These are phyloP conservation scores for Debaryomyces prosopidis DNA, from an alignment of 805 yeast species.

Conservation along the genomic window DNA sequence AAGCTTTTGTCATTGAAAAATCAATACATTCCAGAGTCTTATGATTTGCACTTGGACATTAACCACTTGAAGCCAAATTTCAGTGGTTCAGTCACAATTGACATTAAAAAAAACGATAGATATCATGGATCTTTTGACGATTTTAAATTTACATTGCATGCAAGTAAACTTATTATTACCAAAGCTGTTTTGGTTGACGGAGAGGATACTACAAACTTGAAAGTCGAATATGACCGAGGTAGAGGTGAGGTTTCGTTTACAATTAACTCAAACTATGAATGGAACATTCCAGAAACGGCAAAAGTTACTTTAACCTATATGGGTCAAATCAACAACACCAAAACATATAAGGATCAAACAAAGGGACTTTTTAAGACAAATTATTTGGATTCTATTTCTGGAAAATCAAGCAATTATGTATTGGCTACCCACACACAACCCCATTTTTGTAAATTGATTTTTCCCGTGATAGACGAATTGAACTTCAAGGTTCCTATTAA, in stretches of 20 bases:
- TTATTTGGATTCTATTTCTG: slow-evolving; percentile 51
- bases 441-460: slow-evolving; percentile 56
- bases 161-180: slow-evolving; percentile 42
- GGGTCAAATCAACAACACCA: slow-evolving; percentile 52
- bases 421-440: slow-evolving; percentile 78
- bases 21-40: slow-evolving; percentile 34
- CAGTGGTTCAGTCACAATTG: slow-evolving; percentile 38
- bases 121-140: slow-evolving; percentile 8
- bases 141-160: slow-evolving; percentile 34
- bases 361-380: slow-evolving; percentile 69
- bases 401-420: slow-evolving; percentile 50
- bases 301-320: slow-evolving; percentile 38
- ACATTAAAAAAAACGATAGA: slow-evolving; percentile 24
- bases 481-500: slow-evolving; percentile 51
- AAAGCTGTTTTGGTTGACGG: slow-evolving; percentile 25
- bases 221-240: slow-evolving; percentile 40
- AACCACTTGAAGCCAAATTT: slow-evolving; percentile 50
- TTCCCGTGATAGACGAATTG: slow-evolving; percentile 73
- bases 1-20: slow-evolving; percentile 8
- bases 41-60: slow-evolving; percentile 37
- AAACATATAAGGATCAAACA: slow-evolving; percentile 57
- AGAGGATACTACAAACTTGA: slow-evolving; percentile 12
- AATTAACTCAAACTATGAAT: slow-evolving; percentile 12
- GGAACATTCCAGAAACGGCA: slow-evolving; percentile 4
- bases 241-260: slow-evolving; percentile 35